These are phyloP conservation scores for Paecilomyces sp. DNA, from an alignment of 2,329 filamentous ascomycete genomes.

Conservation along the genomic window DNA sequence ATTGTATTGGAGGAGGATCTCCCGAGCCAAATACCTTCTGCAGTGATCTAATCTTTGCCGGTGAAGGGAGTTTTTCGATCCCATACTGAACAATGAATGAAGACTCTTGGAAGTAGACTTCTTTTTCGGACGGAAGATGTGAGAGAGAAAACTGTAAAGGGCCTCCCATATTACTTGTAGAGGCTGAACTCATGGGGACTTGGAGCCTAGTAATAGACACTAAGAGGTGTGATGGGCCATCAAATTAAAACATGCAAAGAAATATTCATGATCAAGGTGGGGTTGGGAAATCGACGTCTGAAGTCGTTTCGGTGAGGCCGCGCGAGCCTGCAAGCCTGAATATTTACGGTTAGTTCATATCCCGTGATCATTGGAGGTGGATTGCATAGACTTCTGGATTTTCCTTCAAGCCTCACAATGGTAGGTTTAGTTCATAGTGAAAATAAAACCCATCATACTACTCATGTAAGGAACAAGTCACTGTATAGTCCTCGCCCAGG, in stretches of 20 bases:
- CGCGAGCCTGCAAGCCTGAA: background rate
- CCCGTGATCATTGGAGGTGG: background rate
- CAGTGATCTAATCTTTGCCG: background rate
- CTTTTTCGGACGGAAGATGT: background rate
- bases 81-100: background rate
- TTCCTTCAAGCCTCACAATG: too few species aligned
- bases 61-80: background rate
- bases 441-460: too few species aligned
- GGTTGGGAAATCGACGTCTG: too few species aligned
- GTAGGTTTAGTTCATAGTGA: too few species aligned
- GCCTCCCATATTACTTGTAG: background rate
- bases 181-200: background rate
- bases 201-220: background rate
- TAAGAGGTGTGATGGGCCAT: background rate
- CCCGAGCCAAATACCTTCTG: background rate
- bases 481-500: too few species aligned
- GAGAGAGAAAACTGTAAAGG: background rate
- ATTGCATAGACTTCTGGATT: too few species aligned
- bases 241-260: background rate
- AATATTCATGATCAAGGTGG: background rate
- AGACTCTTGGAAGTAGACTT: background rate
- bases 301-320: background rate
- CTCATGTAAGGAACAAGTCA: too few species aligned
- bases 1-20: conserved; percentile 7
- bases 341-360: background rate